Evolutionary conservation across 106 monocot species (phyloP), one percentile per base, ranked within the genome.

Genomic region (Iris macrosiphon): DNA sequence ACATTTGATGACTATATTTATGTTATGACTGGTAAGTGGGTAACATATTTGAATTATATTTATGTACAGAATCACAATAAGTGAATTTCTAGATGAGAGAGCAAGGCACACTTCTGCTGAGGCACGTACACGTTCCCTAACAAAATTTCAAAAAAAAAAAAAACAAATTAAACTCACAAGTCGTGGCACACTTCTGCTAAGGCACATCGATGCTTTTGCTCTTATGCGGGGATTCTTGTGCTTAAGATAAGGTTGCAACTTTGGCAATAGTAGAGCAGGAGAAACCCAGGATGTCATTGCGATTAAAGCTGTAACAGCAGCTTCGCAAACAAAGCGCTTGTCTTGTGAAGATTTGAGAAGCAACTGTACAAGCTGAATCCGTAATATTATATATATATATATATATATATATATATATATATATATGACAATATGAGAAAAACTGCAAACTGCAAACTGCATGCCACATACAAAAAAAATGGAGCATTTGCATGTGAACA

Each of bases 271-370:
- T 18, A 83, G 28, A 56, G 70, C 59, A 34, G 96, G 85, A 59
- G 90, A 86, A 20, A 96, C 51, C 67, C 77, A 83, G 22, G 79
- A 77, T 22, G 90, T 90, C 90, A 96, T 90, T 15, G 74, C 46
- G 40, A 96, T 67, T 21, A 96, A 57, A 60, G 96, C 77, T 59
- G 66, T 64, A 40, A 70, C 96, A 53, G 96, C 90, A 50, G 89
- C 96, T 65, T 96, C 96, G 68, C 96, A 90, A n/a, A 96, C 96
- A 80, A 96, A 96, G 4, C 86, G 79, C 70, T 96, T 96, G 61
- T 96, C 96, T 83, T 96, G 96, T 47, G 90, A 96, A 38, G 96
- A 79, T 72, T 87, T 96, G 27, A 96, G 82, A 69, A 96, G 80
- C 62, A 96, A 58, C 47, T 96, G 96, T 31, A 75, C 55, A 66